Conservation (phyloP, 768 basidiomycete species). For the Aureoboletus auriporus region DNA sequence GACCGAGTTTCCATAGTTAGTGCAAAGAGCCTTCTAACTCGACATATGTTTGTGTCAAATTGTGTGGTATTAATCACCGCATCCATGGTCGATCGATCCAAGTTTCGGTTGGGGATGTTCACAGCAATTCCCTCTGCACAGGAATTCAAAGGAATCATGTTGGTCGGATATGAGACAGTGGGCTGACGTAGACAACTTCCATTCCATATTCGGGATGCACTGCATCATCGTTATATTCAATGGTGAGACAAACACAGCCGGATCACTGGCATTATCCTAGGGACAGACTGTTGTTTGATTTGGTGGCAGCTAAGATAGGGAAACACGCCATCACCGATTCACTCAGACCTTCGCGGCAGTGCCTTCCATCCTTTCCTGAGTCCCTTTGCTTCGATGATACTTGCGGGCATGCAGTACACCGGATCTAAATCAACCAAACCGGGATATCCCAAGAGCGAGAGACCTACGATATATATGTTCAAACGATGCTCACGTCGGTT, state of each 20-base stretch:
- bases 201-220: slow-evolving; percentile 12
- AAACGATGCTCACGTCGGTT: not conserved
- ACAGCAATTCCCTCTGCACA: slow-evolving; percentile 12
- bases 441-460: slow-evolving; percentile 86
- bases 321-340: slow-evolving; percentile 7
- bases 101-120: too few species aligned
- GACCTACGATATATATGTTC: slow-evolving; percentile 38
- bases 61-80: slow-evolving; percentile 5
- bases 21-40: too few species aligned
- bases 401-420: slow-evolving; percentile 92
- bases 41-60: not conserved
- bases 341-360: slow-evolving; percentile 23
- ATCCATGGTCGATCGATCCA: too few species aligned
- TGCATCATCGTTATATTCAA: slow-evolving; percentile 6
- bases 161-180: slow-evolving; percentile 1
- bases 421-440: slow-evolving; percentile 85
- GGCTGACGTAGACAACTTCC: slow-evolving; percentile 12
- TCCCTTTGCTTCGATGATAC: slow-evolving; percentile 64
- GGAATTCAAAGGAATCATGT: slow-evolving; percentile 6
- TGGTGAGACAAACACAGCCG: slow-evolving; percentile 1
- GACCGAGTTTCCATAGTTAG: too few species aligned
- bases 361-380: slow-evolving; percentile 49
- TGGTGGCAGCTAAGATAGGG: slow-evolving; percentile 1
- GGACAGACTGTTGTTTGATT: slow-evolving; percentile 4
- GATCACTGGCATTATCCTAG: not conserved